A percentile compares a stretch with the other conserved stretches of the same genome.
Conservation (phyloP, 192 early-diverging fungal genomes). For the Paraglomus occultum region DNA sequence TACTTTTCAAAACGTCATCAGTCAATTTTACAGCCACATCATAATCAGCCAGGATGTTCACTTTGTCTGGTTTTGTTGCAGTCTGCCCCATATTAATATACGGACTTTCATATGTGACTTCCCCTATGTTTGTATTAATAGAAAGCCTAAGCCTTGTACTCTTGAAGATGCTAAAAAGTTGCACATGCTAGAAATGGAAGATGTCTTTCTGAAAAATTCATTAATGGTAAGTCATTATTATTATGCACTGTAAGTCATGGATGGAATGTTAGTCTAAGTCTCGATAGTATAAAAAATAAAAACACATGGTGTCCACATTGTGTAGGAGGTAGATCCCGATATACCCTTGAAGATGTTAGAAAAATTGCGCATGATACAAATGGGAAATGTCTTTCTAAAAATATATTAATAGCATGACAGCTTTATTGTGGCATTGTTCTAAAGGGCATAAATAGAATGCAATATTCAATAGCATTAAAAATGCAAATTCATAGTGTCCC, state of each 20-base stretch:
- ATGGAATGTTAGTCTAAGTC: too few species aligned
- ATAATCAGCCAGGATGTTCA: too few species aligned
- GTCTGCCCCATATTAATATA: too few species aligned
- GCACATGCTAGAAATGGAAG: slow-evolving; percentile 1
- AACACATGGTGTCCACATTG: slow-evolving; percentile 14
- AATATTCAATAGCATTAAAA: slow-evolving; percentile 23
- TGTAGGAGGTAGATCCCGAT: slow-evolving; percentile 13
- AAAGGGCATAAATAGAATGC: slow-evolving; percentile 21
- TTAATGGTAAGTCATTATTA: neutral
- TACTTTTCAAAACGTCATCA: too few species aligned
- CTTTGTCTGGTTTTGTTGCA: too few species aligned
- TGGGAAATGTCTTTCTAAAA: slow-evolving; percentile 20
- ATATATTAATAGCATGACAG: slow-evolving; percentile 16
- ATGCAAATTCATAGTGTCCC: slow-evolving; percentile 17
- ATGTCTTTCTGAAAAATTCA: slow-evolving; percentile 19
- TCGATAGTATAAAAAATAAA: slow-evolving; percentile 8
- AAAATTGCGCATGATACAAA: slow-evolving; percentile 21
- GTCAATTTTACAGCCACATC: too few species aligned
- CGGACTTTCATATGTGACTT: too few species aligned
- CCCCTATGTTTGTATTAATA: too few species aligned
- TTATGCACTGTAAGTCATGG: too few species aligned
- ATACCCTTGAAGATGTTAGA: neutral
- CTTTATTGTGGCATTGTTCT: slow-evolving; percentile 21
- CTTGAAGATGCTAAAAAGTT: slow-evolving; percentile 19
- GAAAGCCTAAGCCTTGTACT: neutral